phyloP scores from a whole-genome alignment of 2,329 filamentous ascomycete species.

The Sclerotinia subarctica region DNA sequence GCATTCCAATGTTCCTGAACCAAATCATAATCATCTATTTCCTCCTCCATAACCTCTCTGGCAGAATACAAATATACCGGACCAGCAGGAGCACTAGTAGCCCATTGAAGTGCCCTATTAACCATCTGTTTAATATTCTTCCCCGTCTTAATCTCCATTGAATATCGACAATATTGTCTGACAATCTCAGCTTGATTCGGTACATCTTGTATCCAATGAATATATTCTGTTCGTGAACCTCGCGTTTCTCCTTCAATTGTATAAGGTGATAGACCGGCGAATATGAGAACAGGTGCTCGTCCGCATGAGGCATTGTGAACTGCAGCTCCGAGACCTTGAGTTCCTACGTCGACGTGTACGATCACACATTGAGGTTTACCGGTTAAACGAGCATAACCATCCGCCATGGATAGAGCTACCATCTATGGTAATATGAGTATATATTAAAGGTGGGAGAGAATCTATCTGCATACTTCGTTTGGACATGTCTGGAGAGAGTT shows the following conservation, averaged over 20 bases:
- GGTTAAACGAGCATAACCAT: conserved; percentile 67
- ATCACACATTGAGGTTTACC: conserved; percentile 68
- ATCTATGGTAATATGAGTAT: conserved; percentile 46
- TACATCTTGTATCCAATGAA: conserved; percentile 77
- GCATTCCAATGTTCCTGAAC: conserved; percentile 60
- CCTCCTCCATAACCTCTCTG: conserved; percentile 69
- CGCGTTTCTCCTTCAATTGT: conserved; percentile 70
- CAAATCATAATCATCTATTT: conserved; percentile 58
- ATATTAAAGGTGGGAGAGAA: conserved; percentile 18
- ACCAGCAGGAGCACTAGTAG: conserved; percentile 63
- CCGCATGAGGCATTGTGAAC: conserved; percentile 71
- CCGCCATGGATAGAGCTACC: conserved; percentile 74
- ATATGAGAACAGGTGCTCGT: conserved; percentile 66
- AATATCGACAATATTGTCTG: conserved; percentile 69
- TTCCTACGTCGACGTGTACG: conserved; percentile 69
- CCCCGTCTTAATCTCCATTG: conserved; percentile 67
- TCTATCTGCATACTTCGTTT: conserved; percentile 54
- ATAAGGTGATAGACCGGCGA: conserved; percentile 70
- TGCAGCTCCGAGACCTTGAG: conserved; percentile 62
- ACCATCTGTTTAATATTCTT: conserved; percentile 74
- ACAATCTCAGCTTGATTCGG: conserved; percentile 73
- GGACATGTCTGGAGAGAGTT: conserved; percentile 50
- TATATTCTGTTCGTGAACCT: conserved; percentile 70
- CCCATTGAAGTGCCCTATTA: conserved; percentile 68
- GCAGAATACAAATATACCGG: conserved; percentile 67